These are phyloP conservation scores for Epichloe sp. DNA, from an alignment of 2,329 filamentous ascomycete species.

Conservation along the genomic window DNA sequence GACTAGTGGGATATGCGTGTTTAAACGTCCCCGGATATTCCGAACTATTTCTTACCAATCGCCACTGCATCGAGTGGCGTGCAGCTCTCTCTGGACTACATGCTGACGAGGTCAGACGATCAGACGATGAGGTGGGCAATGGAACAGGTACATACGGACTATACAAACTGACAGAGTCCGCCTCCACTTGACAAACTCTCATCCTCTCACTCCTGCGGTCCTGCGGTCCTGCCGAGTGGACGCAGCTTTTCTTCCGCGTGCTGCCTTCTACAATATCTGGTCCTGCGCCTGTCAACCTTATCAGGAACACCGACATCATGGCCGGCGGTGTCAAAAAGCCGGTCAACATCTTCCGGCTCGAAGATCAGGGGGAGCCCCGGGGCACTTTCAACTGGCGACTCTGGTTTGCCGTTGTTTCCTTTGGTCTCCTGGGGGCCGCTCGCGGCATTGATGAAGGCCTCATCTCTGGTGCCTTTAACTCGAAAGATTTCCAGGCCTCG, in stretches of 20 bases:
- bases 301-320: constrained; percentile 21
- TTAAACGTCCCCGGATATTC: too few species aligned
- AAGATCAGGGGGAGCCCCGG: constrained; percentile 52
- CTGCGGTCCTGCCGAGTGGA: not conserved
- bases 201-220: not conserved
- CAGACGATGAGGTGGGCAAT: too few species aligned
- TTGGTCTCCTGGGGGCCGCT: constrained; percentile 63
- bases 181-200: not conserved
- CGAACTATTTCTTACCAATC: not conserved
- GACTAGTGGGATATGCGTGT: too few species aligned
- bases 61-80: too few species aligned
- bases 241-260: not conserved
- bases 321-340: constrained; percentile 40
- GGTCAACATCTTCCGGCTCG: constrained; percentile 50
- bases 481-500: constrained; percentile 46
- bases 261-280: not conserved
- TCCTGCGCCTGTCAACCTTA: not conserved
- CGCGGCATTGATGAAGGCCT: constrained; percentile 72
- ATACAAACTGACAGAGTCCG: not conserved
- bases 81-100: too few species aligned
- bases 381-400: constrained; percentile 66
- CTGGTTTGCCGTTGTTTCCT: constrained; percentile 63
- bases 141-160: not conserved
- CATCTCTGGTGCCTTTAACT: constrained; percentile 58
- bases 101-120: too few species aligned